phyloP scores from a whole-genome alignment of 1,284 basidiomycete species.

The Chondrostereum purpureum region DNA sequence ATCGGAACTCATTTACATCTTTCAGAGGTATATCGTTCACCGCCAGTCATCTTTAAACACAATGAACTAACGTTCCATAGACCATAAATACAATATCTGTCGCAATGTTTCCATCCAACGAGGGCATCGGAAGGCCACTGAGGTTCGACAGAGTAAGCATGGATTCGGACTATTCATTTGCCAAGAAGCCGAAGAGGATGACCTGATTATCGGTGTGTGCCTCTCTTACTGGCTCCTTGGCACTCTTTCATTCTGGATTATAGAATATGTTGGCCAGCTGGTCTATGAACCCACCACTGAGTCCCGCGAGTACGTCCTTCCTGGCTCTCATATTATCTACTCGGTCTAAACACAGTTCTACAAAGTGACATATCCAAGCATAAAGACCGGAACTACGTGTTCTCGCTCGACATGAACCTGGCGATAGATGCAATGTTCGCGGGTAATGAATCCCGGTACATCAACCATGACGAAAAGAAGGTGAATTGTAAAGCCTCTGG shows the following conservation, averaged over 20 bases:
- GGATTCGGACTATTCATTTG: slow-evolving; percentile 39
- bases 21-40: too few species aligned
- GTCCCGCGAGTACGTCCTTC: slow-evolving; percentile 37
- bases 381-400: slow-evolving; percentile 49
- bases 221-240: background rate
- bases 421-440: slow-evolving; percentile 43
- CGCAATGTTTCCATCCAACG: background rate
- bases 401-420: slow-evolving; percentile 34
- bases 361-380: slow-evolving; percentile 29
- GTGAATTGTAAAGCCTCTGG: slow-evolving; percentile 41
- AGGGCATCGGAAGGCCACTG: slow-evolving; percentile 11
- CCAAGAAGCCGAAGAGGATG: slow-evolving; percentile 20
- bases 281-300: slow-evolving; percentile 22
- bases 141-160: slow-evolving; percentile 28
- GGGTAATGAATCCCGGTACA: slow-evolving; percentile 53
- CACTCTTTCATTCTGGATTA: background rate
- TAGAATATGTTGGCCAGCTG: slow-evolving; percentile 42
- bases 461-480: slow-evolving; percentile 41
- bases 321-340: background rate
- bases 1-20: background rate
- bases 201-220: slow-evolving; percentile 33
- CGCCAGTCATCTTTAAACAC: background rate
- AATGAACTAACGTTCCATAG: background rate
- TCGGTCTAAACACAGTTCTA: slow-evolving; percentile 2
- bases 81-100: background rate